phyloP scores from a whole-genome alignment of 2,329 filamentous ascomycete species.

The Dactylellina sp. region DNA sequence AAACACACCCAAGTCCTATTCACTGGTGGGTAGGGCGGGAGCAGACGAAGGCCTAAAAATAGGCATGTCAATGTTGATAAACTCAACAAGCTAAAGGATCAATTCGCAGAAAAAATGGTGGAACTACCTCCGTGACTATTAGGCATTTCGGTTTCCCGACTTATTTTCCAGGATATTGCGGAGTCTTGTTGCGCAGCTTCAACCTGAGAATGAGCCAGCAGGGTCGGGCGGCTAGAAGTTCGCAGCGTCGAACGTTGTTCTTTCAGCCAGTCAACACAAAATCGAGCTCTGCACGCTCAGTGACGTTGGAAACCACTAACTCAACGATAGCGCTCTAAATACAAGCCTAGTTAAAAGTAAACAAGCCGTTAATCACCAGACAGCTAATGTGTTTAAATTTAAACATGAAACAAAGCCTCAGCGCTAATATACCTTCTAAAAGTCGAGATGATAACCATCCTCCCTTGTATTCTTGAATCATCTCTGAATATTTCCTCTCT shows the following conservation, averaged over 20 bases:
- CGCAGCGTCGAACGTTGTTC: slow-evolving; percentile 20
- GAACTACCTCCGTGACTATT: slow-evolving; percentile 8
- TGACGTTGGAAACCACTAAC: no score
- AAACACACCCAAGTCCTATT: slow-evolving; percentile 48
- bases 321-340: no score
- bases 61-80: slow-evolving; percentile 27
- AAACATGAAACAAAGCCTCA: slow-evolving; percentile 40
- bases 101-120: background rate
- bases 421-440: slow-evolving; percentile 19
- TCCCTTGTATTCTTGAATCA: slow-evolving; percentile 3
- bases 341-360: no score
- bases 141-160: background rate
- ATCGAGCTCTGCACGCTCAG: background rate
- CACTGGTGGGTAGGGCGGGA: slow-evolving; percentile 32
- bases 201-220: background rate
- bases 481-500: background rate
- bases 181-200: no score
- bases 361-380: no score
- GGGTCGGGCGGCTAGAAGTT: slow-evolving; percentile 19
- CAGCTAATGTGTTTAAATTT: background rate
- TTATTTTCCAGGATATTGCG: background rate
- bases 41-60: slow-evolving; percentile 49
- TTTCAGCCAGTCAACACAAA: slow-evolving; percentile 39
- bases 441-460: background rate
- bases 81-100: background rate